Base-by-base conservation (phyloP, 495 filamentous ascomycete species). In the Hypoxylon rickii region DNA sequence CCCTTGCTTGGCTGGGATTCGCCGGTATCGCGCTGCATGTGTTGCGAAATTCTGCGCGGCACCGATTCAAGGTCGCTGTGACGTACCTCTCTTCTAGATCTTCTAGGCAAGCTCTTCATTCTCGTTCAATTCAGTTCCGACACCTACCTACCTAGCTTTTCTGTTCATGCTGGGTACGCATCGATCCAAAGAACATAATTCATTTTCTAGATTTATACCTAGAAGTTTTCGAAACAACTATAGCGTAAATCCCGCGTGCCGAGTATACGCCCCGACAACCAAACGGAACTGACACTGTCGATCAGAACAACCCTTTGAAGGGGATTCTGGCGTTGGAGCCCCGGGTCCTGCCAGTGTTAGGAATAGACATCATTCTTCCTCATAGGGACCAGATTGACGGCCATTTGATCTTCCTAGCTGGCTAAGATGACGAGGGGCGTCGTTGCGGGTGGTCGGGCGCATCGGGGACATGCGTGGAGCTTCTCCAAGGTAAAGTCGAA, bases 401-500 rank as follows among this genome's bases (percentile, higher is more conserved):
- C 22, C 48, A 36, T 33, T 36, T 34, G 39, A 46, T 20, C 40
- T 45, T 44, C 44, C 50, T 16, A 19, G 46, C 45, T 19, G 21
- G 45, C 50, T 45, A 64, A 18, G 8, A 74, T 70, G 71, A 31
- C 5, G 26, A 65, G 52, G 51, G 67, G 69, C 36, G 67, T 73
- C 41, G 50, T 65, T 17, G 69, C 72, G 57, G 69, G 54, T 50
- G 64, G 57, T 58, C 66, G 50, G 61, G 47, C 21, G 26, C 51
- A 44, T 42, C 55, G 55, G 10, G 58, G 41, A 29, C 63, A 74
- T 33, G 64, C 67, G 21, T 72, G 61, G 63, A 70, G 58, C 59
- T 73, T 73, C 61, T 69, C 64, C 55, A 71, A 66, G 69, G 70
- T 71, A 51, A 51, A 58, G 44, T 43, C 17, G 5, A 24, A 6